Base-by-base conservation (phyloP, 164 flowering plant species). In the Echeveria elegans region DNA sequence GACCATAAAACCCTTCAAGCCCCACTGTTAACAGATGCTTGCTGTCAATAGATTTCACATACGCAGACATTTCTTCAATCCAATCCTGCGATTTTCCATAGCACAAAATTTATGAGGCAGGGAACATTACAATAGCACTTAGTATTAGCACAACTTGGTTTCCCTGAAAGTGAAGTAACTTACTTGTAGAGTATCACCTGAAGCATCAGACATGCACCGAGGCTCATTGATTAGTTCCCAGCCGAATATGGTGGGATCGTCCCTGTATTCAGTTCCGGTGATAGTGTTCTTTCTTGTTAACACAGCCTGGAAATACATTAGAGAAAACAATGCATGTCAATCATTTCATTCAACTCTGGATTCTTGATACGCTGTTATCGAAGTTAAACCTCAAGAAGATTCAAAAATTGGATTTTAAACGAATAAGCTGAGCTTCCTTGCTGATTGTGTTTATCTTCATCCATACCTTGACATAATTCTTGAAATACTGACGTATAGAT, bases 211-310 rank as follows among this genome's bases (percentile, higher is more conserved):
- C 78, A 79, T 80, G 77, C 99, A 94, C n/a, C 96, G 90, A 32
- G 99, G 99, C 70, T 94, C 99, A 77, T 94, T 94, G 34, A 94
- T 94, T 72, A 94, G 71, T 75, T 94, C 99, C 99, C 99, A 94
- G 4, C 77, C 99, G 72, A 94, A 89, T 65, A 94, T 91, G 48
- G 88, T 81, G n/a, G 99, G 96, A 72, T 94, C 99, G 75, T 94
- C 77, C 71, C 89, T 83, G 64, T 94, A 94, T 72, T 89, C 83
- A 65, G 85, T 74, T 43, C 97, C 97, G n/a, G 89, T 89, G 70
- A 89, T 73, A 28, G 82, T 80, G 79, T 92, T 92, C 82, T 79
- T 92, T 73, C 98, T 84, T 18, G 92, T 91, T 26, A 94, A 74
- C 29, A 94, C 69, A 66, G 89, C 70, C 99, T 94, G 88, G 60